Conservation (phyloP, 345 rosid species). For the Brassica carinata region DNA sequence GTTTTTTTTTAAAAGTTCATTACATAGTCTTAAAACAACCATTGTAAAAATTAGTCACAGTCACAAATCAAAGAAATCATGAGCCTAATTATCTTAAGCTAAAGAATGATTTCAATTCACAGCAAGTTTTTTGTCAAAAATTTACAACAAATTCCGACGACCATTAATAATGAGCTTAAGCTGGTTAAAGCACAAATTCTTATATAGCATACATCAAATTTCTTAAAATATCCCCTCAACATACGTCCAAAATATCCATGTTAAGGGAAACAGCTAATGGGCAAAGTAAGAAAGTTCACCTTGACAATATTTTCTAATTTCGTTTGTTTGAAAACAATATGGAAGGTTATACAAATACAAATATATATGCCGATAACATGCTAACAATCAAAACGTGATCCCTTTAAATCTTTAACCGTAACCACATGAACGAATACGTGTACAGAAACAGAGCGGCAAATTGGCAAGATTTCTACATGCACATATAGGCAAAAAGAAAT, state of each 20-base stretch:
- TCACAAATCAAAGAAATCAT: not conserved
- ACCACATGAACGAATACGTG: not conserved
- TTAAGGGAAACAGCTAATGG: no score
- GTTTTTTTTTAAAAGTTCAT: not conserved
- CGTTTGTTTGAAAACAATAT: not conserved
- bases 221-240: no score
- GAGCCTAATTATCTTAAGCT: not conserved
- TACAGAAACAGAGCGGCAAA: not conserved
- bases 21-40: not conserved
- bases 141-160: not conserved
- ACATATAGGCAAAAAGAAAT: not conserved
- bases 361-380: not conserved
- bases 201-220: not conserved
- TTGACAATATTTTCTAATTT: not conserved
- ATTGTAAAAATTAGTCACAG: no score
- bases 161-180: not conserved
- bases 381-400: not conserved
- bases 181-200: not conserved
- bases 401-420: not conserved
- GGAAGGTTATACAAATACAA: not conserved
- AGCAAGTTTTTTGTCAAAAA: not conserved
- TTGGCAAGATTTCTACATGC: not conserved
- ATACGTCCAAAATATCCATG: no score
- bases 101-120: not conserved
- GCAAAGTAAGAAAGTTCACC: no score